Conservation (phyloP, 306 rosid genomes). For the Cicer bijugum region DNA sequence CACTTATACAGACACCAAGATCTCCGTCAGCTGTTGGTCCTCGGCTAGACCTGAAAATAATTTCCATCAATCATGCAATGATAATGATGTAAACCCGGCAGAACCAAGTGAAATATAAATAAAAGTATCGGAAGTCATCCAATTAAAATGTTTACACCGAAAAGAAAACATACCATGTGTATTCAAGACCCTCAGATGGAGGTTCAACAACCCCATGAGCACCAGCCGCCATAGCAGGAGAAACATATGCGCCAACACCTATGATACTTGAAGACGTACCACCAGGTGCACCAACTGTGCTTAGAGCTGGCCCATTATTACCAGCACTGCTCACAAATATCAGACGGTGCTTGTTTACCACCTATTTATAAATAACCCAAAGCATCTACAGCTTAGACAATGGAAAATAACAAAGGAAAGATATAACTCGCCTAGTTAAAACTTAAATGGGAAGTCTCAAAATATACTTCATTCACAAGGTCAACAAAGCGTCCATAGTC, state of each 20-base stretch:
- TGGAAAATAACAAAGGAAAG: conserved; percentile 37
- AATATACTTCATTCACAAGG: conserved; percentile 86
- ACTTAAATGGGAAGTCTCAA: conserved; percentile 42
- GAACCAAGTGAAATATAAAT: conserved; percentile 37
- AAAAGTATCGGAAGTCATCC: conserved; percentile 28
- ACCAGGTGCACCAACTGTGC: conserved; percentile 99
- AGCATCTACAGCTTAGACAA: conserved; percentile 47
- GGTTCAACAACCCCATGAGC: conserved; percentile 90
- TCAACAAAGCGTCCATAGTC: conserved; percentile 98
- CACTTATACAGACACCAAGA: conserved; percentile 90
- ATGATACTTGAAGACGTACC: conserved; percentile 93
- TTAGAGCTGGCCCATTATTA: conserved; percentile 97
- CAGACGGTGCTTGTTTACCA: conserved; percentile 76
- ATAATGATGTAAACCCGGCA: conserved; percentile 40
- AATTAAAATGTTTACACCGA: conserved; percentile 30
- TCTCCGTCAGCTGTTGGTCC: conserved; percentile 98
- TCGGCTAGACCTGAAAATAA: conserved; percentile 88
- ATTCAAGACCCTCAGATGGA: conserved; percentile 89
- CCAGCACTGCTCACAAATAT: conserved; percentile 99
- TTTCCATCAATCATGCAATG: conserved; percentile 36
- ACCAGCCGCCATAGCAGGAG: conserved; percentile 99
- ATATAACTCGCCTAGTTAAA: conserved; percentile 39
- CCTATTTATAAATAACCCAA: conserved; percentile 60
- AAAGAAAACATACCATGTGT: conserved; percentile 81
- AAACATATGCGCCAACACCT: conserved; percentile 95